Conservation (phyloP, 2,329 filamentous ascomycete genomes). For the Shiraia bambusicola region DNA sequence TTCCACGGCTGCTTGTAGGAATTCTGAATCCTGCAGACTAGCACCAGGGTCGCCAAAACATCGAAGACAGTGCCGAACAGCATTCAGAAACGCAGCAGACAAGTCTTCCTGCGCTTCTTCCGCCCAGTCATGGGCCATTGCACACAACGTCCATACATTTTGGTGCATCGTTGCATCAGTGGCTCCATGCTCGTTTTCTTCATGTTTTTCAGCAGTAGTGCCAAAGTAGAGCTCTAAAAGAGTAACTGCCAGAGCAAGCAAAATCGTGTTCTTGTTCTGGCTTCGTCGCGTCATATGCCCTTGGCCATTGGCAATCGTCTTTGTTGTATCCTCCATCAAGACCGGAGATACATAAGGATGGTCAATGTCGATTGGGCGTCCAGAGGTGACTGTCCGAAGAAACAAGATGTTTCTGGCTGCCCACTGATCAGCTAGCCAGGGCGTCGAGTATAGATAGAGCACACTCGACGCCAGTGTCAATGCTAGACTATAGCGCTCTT, state of each 20-base stretch:
- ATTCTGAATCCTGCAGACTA: constrained; percentile 37
- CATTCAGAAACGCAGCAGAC: constrained; percentile 38
- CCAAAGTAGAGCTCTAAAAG: constrained; percentile 43
- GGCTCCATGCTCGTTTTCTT: constrained; percentile 20
- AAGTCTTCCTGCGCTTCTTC: constrained; percentile 38
- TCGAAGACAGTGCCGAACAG: constrained; percentile 38
- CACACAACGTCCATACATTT: constrained; percentile 34
- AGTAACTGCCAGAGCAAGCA: constrained; percentile 38
- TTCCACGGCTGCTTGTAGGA: constrained; percentile 41
- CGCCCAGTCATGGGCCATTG: constrained; percentile 39
- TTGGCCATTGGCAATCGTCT: constrained; percentile 4
- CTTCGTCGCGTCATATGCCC: constrained; percentile 17
- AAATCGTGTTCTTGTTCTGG: constrained; percentile 38
- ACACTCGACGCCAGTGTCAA: constrained; percentile 41
- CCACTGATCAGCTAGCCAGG: constrained; percentile 42
- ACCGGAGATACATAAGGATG: constrained; percentile 34
- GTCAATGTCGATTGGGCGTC: constrained; percentile 31
- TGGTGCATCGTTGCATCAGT: constrained; percentile 15
- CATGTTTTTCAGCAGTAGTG: constrained; percentile 34
- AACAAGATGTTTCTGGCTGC: constrained; percentile 39
- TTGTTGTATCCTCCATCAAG: constrained; percentile 7
- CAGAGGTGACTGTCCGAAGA: constrained; percentile 20
- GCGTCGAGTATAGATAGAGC: constrained; percentile 40
- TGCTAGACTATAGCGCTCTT: constrained; percentile 39
- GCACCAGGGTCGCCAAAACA: constrained; percentile 39